Conservation (phyloP, 2,329 filamentous ascomycete genomes). For the Calonectria pseudoturangicola region DNA sequence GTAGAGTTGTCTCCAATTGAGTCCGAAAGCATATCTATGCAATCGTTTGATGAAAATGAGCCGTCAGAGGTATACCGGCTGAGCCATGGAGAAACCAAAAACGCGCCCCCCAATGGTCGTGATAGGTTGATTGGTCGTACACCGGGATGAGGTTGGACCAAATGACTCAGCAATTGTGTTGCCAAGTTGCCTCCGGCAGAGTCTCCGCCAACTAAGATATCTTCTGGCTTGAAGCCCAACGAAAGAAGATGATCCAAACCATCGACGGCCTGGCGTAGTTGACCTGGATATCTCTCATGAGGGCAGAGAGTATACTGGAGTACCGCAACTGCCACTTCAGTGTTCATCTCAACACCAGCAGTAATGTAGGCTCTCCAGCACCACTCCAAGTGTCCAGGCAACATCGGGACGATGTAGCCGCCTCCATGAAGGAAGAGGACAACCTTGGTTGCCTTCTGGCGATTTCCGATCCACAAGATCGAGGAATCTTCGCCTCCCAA, state of each 20-base stretch:
- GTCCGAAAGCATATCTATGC: slow-evolving; percentile 40
- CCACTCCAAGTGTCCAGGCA: slow-evolving; percentile 20
- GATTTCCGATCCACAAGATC: slow-evolving; percentile 26
- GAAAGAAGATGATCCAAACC: slow-evolving; percentile 30
- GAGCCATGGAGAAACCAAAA: slow-evolving; percentile 57
- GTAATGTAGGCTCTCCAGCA: slow-evolving; percentile 15
- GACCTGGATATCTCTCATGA: slow-evolving; percentile 51
- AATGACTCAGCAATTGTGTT: slow-evolving; percentile 55
- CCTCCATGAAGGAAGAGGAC: slow-evolving; percentile 26
- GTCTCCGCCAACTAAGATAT: slow-evolving; percentile 58
- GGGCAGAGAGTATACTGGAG: slow-evolving; percentile 58
- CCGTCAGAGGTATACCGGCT: slow-evolving; percentile 12
- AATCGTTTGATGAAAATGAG: slow-evolving; percentile 34
- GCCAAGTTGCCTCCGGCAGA: slow-evolving; percentile 59
- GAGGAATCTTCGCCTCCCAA: slow-evolving; percentile 26
- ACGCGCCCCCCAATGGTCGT: slow-evolving; percentile 54
- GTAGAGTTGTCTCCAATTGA: slow-evolving; percentile 29
- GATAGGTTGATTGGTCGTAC: slow-evolving; percentile 44
- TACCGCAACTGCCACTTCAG: slow-evolving; percentile 50
- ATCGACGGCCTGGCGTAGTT: slow-evolving; percentile 53
- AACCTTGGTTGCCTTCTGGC: slow-evolving; percentile 14
- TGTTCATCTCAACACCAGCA: slow-evolving; percentile 23
- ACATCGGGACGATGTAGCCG: slow-evolving; percentile 14
- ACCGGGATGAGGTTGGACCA: slow-evolving; percentile 54
- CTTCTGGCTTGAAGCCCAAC: slow-evolving; percentile 38